Evolutionary conservation across 31 red algal species (phyloP).

Genomic region (Asparagopsis taxiformis): DNA sequence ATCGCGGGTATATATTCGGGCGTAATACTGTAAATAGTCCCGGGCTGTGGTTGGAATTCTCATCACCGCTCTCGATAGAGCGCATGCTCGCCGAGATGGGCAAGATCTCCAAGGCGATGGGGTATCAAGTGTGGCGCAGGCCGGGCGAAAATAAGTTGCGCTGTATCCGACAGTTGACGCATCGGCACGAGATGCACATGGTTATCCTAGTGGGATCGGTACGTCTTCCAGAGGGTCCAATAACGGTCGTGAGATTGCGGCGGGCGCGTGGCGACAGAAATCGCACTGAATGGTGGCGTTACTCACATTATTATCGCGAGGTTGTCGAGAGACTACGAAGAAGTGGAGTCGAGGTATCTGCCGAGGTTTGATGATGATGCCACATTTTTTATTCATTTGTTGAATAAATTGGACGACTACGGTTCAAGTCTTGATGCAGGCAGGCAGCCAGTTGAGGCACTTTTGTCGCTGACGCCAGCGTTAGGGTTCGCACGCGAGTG

Average conservation of each 20-base stretch:
- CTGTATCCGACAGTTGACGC: constrained; percentile 14
- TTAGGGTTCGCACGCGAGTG: no score
- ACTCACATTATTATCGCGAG: constrained; percentile 23
- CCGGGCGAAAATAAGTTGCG: constrained; percentile 56
- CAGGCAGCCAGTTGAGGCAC: no score
- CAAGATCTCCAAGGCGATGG: constrained; percentile 18
- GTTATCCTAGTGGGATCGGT: constrained; percentile 27
- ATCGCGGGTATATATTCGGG: no score
- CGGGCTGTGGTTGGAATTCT: constrained; percentile 29
- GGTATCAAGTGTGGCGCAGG: constrained; percentile 37
- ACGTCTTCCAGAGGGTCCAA: constrained; percentile 6
- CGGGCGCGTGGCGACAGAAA: constrained; percentile 45
- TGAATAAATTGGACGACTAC: no score
- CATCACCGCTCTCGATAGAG: constrained; percentile 10
- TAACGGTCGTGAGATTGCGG: constrained; percentile 34
- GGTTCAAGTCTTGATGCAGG: no score
- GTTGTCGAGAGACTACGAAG: constrained; percentile 19
- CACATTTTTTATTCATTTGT: no score
- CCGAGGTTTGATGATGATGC: no score
- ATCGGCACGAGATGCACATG: constrained; percentile 42
- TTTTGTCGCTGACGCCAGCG: no score
- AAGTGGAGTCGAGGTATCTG: constrained; percentile 39
- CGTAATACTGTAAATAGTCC: neutral
- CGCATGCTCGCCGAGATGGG: constrained; percentile 33
- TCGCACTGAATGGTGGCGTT: constrained; percentile 29